These are phyloP conservation scores for Tieghemostelium lacteum DNA, from an alignment of 78 protist genomes.

Conservation along the genomic window DNA sequence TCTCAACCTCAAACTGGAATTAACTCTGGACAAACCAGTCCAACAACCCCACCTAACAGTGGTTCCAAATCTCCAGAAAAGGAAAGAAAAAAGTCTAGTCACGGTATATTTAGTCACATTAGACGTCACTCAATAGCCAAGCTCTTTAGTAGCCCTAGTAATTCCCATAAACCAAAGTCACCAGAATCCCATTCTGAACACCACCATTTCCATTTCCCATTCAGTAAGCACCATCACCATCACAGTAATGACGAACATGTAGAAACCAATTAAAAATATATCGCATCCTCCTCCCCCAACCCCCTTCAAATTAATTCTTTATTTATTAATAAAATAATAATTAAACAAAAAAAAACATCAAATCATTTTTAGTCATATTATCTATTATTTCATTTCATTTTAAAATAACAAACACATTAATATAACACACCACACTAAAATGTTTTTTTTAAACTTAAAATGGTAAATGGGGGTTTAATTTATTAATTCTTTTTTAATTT, in stretches of 20 bases:
- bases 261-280: slow-evolving; percentile 9
- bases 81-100: slow-evolving; percentile 28
- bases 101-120: slow-evolving; percentile 51
- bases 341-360: too few relatives aligned
- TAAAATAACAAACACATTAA: neutral
- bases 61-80: slow-evolving; percentile 54
- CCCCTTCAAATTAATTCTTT: too few relatives aligned
- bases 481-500: slow-evolving; percentile 11
- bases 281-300: too few relatives aligned
- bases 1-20: neutral
- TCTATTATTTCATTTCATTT: neutral
- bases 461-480: neutral
- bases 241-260: slow-evolving; percentile 22
- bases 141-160: slow-evolving; percentile 29
- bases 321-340: too few relatives aligned
- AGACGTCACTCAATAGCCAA: slow-evolving; percentile 66
- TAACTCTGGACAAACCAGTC: neutral
- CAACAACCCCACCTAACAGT: too few relatives aligned
- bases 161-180: neutral
- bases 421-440: neutral
- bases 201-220: slow-evolving; percentile 69
- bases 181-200: neutral
- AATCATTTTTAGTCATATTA: too few relatives aligned
- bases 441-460: too few relatives aligned
- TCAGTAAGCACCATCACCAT: slow-evolving; percentile 52